Evolutionary conservation across 1,284 basidiomycete genomes (phyloP).

Genomic region (Puccinia novopanici): DNA sequence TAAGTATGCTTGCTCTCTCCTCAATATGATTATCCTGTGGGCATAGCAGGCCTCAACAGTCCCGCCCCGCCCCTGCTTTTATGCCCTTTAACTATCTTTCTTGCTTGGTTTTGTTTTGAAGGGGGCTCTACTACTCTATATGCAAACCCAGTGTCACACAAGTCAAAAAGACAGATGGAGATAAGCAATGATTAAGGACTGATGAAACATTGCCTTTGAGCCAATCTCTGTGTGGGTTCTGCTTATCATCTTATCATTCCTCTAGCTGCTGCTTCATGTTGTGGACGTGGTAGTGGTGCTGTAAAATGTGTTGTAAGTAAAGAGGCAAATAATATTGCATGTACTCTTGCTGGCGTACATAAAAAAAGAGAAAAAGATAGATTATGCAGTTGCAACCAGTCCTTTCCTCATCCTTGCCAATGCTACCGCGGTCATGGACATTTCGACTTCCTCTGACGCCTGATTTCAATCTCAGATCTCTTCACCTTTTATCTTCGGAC

Average conservation of each 20-base stretch:
- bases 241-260: neutral
- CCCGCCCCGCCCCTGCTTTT: too few relatives aligned
- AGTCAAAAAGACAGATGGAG: neutral
- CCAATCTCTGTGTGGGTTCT: neutral
- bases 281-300: neutral
- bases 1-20: too few relatives aligned
- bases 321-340: neutral
- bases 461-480: slow-evolving; percentile 10
- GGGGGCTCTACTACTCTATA: too few relatives aligned
- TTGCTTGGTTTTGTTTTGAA: neutral
- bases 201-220: neutral
- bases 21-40: too few relatives aligned
- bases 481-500: neutral
- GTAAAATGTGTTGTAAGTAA: neutral
- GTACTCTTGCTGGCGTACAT: neutral
- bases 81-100: neutral
- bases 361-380: neutral
- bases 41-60: too few relatives aligned
- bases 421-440: neutral
- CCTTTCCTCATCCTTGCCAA: too few relatives aligned
- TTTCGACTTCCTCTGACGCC: slow-evolving; percentile 1
- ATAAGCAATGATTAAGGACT: slow-evolving; percentile 21
- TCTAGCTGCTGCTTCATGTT: too few relatives aligned
- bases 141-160: neutral
- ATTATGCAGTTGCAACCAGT: too few relatives aligned